A percentile compares a stretch with the other conserved stretches of the same genome.
Evolutionary conservation across 352 stramenopile genomes (phyloP).

Genomic region (Pythium apleroticum): DNA sequence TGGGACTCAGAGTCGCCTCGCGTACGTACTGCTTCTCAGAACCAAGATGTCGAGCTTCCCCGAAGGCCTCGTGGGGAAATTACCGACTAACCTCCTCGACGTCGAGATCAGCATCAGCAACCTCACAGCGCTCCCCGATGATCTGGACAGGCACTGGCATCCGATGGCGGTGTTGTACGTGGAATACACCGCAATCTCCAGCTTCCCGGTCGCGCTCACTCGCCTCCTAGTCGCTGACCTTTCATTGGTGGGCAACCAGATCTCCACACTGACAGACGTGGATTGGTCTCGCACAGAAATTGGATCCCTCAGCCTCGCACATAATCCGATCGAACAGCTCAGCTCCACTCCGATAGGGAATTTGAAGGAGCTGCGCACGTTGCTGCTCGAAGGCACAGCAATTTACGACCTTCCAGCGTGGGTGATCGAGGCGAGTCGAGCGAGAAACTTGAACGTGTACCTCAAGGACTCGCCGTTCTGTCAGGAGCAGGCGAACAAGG

Average conservation of each 20-base stretch:
- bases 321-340: background rate
- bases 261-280: background rate
- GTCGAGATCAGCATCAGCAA: slow-evolving; percentile 15
- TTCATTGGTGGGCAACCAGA: slow-evolving; percentile 18
- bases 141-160: slow-evolving; percentile 14
- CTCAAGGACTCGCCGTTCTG: slow-evolving; percentile 3
- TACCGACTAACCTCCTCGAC: slow-evolving; percentile 8
- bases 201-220: slow-evolving; percentile 1
- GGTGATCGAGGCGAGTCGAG: background rate
- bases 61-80: background rate
- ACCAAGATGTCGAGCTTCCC: slow-evolving; percentile 12
- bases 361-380: background rate
- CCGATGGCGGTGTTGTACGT: slow-evolving; percentile 10
- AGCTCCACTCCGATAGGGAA: background rate
- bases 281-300: background rate
- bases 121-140: slow-evolving; percentile 4
- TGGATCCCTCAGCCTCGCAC: background rate
- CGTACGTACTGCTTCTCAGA: slow-evolving; percentile 1
- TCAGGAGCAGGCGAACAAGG: background rate
- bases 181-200: slow-evolving; percentile 2
- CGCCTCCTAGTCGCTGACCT: slow-evolving; percentile 7
- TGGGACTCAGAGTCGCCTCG: background rate
- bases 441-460: background rate
- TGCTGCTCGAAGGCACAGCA: slow-evolving; percentile 1
- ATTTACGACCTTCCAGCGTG: background rate